Conservation (phyloP, 768 basidiomycete species). For the Leccinum arenicola region DNA sequence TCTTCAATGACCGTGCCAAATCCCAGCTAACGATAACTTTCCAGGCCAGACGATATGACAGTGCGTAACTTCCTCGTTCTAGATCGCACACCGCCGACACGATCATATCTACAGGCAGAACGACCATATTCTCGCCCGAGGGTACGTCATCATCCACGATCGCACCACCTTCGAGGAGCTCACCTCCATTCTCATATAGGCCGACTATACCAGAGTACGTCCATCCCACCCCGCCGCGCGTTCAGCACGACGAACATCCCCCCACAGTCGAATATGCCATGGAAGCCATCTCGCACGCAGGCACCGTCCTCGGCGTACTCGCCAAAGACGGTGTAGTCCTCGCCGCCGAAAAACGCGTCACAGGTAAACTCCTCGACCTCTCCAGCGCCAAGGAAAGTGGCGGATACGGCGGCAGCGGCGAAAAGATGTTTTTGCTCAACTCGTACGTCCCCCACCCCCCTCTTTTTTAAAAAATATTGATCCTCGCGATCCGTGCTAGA, state of each 20-base stretch:
- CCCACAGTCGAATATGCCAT: constrained; percentile 95
- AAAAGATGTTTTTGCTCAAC: constrained; percentile 97
- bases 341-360: constrained; percentile 97
- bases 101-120: constrained; percentile 61
- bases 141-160: constrained; percentile 46
- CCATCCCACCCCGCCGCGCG: not conserved
- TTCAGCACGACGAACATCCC: constrained; percentile 4
- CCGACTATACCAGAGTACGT: constrained; percentile 92
- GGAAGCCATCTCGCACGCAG: constrained; percentile 97
- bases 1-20: no score
- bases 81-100: constrained; percentile 18
- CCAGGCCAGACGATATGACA: constrained; percentile 74
- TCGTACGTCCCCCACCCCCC: constrained; percentile 46
- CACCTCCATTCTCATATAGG: constrained; percentile 53
- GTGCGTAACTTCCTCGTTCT: constrained; percentile 47
- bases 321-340: constrained; percentile 90
- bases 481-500: constrained; percentile 28
- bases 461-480: not conserved
- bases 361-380: constrained; percentile 94
- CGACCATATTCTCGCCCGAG: constrained; percentile 99
- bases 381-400: constrained; percentile 75
- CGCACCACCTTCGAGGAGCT: constrained; percentile 6
- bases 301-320: constrained; percentile 89
- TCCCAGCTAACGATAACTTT: no score
- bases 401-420: constrained; percentile 92